Conservation (phyloP, 345 rosid genomes). For the Corchorus capsularis region DNA sequence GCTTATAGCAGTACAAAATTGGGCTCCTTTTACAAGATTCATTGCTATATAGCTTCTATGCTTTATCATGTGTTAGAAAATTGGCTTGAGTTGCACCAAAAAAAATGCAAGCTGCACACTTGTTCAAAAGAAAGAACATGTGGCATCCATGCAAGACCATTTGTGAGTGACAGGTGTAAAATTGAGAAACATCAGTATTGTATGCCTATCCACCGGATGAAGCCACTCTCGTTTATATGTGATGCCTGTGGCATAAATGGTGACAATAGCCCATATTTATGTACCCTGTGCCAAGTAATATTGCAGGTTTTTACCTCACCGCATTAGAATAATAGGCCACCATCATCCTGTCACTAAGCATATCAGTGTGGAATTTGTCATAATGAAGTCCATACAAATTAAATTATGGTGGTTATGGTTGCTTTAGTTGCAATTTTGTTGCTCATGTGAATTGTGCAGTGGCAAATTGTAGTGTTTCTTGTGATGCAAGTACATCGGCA, state of each 20-base stretch:
- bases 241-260: not conserved
- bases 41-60: too few species aligned
- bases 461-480: not conserved
- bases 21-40: too few species aligned
- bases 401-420: conserved; percentile 19
- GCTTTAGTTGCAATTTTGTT: conserved; percentile 2
- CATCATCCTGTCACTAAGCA: not conserved
- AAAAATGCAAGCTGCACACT: too few species aligned
- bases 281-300: not conserved
- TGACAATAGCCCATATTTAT: conserved; percentile 3
- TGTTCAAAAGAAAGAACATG: too few species aligned
- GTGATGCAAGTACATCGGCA: not conserved
- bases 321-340: not conserved
- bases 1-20: too few species aligned
- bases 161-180: too few species aligned
- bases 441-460: conserved; percentile 9
- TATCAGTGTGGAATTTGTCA: conserved; percentile 11
- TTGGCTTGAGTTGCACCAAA: too few species aligned
- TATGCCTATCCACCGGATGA: not conserved
- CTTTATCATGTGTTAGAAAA: too few species aligned
- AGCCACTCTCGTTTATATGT: not conserved
- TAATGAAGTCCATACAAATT: not conserved
- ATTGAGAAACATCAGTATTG: too few species aligned
- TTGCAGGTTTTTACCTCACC: not conserved
- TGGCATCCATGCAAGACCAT: too few species aligned